phyloP scores from a whole-genome alignment of 2,329 filamentous ascomycete species.

The Stagonosporopsis cucurbitacearum region DNA sequence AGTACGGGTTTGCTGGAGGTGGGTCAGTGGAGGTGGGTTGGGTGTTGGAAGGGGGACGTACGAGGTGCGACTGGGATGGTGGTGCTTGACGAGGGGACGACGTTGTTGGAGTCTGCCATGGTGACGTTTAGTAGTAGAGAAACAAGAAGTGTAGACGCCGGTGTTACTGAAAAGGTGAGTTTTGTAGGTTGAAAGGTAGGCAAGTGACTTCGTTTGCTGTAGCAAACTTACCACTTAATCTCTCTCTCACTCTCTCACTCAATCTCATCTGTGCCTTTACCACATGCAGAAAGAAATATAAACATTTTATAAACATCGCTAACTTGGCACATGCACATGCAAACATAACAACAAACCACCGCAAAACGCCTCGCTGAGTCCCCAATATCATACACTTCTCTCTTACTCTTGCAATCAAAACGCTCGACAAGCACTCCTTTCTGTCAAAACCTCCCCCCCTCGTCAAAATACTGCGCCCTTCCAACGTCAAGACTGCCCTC shows the following conservation, averaged over 20 bases:
- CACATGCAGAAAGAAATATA: neutral
- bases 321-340: neutral
- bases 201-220: neutral
- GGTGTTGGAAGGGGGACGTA: neutral
- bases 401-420: neutral
- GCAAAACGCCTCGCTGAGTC: conserved; percentile 11
- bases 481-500: conserved; percentile 34
- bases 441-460: neutral
- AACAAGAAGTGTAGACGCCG: neutral
- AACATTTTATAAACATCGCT: neutral
- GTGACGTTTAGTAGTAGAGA: neutral
- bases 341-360: neutral
- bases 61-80: conserved; percentile 2
- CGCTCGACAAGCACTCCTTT: neutral
- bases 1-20: conserved; percentile 31
- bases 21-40: neutral
- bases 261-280: too few species aligned
- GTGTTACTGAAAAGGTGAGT: neutral
- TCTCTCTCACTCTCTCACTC: neutral
- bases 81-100: neutral
- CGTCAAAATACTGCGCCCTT: conserved; percentile 31
- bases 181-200: neutral
- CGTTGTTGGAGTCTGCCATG: neutral
- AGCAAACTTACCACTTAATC: neutral
- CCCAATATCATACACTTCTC: neutral